Percentiles rank a stretch among this genome's conserved stretches.
These are phyloP conservation scores for Collybia mongolica DNA, from an alignment of 768 basidiomycete species.

Conservation along the genomic window DNA sequence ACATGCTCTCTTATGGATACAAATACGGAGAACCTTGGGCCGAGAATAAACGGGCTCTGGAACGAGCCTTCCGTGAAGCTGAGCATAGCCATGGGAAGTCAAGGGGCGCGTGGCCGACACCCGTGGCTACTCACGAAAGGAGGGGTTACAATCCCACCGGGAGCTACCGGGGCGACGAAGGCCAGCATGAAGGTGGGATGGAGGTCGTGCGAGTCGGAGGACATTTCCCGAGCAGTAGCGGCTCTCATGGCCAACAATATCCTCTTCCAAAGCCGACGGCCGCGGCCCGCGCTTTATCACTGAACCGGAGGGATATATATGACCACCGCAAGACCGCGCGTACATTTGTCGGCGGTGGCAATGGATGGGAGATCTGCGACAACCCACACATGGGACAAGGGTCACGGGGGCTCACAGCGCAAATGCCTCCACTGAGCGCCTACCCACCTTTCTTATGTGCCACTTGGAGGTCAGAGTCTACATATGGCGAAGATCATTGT, in stretches of 20 bases:
- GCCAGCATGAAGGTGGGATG: background rate
- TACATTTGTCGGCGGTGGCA: background rate
- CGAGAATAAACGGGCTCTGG: constrained; percentile 25
- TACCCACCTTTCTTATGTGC: no score
- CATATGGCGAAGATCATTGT: background rate
- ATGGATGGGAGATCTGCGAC: background rate
- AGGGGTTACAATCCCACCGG: constrained; percentile 1
- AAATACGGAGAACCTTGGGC: constrained; percentile 27
- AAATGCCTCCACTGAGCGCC: background rate
- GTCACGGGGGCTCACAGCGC: no score
- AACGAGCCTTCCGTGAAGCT: constrained; percentile 18
- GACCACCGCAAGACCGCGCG: no score
- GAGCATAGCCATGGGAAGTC: constrained; percentile 2
- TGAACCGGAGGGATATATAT: no score
- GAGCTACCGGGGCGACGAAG: constrained; percentile 1
- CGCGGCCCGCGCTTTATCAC: no score
- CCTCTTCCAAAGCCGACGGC: no score
- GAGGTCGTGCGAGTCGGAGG: constrained; percentile 8
- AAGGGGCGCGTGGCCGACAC: background rate
- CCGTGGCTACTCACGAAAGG: constrained; percentile 1
- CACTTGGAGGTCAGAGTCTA: background rate
- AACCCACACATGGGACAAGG: background rate
- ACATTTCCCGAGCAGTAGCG: background rate
- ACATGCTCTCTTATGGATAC: constrained; percentile 28
- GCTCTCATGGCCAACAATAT: background rate